phyloP scores from a whole-genome alignment of 2,329 filamentous ascomycete species.

The Fusarium robinianum region DNA sequence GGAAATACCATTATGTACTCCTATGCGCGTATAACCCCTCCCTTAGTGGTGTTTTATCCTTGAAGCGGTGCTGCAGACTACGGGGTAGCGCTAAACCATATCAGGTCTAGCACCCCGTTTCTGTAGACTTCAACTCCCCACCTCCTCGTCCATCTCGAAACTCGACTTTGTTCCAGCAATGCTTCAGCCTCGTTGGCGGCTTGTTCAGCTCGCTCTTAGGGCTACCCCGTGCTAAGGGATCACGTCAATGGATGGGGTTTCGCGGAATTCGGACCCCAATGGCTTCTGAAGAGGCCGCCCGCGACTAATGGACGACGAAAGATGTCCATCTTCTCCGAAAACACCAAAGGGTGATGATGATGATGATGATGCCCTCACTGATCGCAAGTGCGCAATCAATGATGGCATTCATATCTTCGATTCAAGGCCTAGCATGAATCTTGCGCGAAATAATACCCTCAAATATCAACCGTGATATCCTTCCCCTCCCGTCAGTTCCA shows the following conservation, averaged over 20 bases:
- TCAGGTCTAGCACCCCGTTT: slow-evolving; percentile 14
- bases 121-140: slow-evolving; percentile 29
- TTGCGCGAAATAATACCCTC: slow-evolving; percentile 28
- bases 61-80: slow-evolving; percentile 17
- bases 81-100: slow-evolving; percentile 12
- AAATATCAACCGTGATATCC: slow-evolving; percentile 11
- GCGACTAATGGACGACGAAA: no score
- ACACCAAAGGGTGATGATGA: no score
- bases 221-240: no score
- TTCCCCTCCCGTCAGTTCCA: slow-evolving; percentile 11
- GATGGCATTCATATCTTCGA: no score
- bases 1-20: slow-evolving; percentile 11
- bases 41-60: slow-evolving; percentile 25
- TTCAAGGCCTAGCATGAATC: no score
- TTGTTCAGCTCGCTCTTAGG: slow-evolving; percentile 7
- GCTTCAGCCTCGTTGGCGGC: slow-evolving; percentile 45
- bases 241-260: no score
- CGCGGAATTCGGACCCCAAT: no score
- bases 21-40: slow-evolving; percentile 2
- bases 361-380: no score
- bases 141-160: slow-evolving; percentile 45
- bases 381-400: no score
- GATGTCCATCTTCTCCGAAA: no score
- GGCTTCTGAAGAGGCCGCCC: no score
- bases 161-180: slow-evolving; percentile 52